phyloP scores from a whole-genome alignment of 257 asterid genomes.

The Solanum microdontum region DNA sequence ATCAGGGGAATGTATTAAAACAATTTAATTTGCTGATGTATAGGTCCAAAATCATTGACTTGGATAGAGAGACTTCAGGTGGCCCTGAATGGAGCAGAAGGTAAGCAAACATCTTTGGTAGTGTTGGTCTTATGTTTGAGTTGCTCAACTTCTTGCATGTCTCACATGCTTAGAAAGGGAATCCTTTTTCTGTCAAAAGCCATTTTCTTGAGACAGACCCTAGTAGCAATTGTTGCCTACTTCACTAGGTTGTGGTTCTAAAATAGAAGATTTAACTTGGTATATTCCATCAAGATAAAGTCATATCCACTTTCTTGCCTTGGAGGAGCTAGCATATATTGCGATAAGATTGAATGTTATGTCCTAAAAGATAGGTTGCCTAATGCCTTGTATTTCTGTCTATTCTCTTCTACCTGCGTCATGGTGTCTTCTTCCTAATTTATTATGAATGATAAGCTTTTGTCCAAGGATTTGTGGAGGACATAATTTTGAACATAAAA shows the following conservation, averaged over 20 bases:
- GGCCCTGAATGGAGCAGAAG: conserved; percentile 29
- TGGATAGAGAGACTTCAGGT: conserved; percentile 31
- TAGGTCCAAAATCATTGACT: conserved; percentile 12
- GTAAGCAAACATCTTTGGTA: conserved; percentile 3
- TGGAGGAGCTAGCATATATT: background rate
- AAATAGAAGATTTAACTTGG: background rate
- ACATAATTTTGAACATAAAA: background rate
- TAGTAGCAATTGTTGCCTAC: background rate
- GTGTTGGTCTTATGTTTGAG: background rate
- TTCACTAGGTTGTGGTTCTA: background rate
- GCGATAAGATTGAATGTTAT: background rate
- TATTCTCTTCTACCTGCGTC: background rate
- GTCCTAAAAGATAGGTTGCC: background rate
- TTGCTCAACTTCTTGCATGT: background rate
- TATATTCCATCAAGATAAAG: background rate
- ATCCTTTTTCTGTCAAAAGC: background rate
- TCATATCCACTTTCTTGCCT: background rate
- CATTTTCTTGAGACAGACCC: background rate
- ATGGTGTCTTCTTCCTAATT: background rate
- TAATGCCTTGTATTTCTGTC: background rate
- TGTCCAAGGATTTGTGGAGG: background rate
- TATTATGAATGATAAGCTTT: background rate
- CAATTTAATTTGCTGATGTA: background rate
- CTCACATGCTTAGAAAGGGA: background rate
- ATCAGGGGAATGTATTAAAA: background rate